A percentile compares a stretch with the other conserved stretches of the same genome.
phyloP scores from a whole-genome alignment of 2,329 filamentous ascomycete species.

The Chrysoporthe puriensis region DNA sequence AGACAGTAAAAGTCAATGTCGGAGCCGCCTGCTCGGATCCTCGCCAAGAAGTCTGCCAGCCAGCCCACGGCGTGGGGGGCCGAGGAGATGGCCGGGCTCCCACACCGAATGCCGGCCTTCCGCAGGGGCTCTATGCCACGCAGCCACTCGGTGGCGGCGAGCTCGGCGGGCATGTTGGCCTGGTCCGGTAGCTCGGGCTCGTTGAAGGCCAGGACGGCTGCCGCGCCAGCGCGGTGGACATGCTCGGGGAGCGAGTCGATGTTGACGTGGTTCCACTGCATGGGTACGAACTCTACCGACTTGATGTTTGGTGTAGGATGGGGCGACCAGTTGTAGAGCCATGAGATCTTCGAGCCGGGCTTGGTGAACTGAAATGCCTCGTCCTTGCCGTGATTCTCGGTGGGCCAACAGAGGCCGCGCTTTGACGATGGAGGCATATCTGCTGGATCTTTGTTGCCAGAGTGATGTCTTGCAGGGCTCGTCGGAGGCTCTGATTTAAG shows the following conservation, averaged over 20 bases:
- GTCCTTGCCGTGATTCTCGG: conserved; percentile 29
- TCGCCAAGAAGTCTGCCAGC: conserved; percentile 29
- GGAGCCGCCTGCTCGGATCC: conserved; percentile 27
- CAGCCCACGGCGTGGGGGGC: conserved; percentile 31
- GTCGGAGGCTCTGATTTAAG: neutral
- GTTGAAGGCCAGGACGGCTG: conserved; percentile 31
- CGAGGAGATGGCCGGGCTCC: conserved; percentile 32
- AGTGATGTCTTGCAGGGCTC: neutral
- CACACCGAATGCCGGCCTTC: conserved; percentile 23
- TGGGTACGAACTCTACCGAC: conserved; percentile 31
- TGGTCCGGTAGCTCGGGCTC: conserved; percentile 33
- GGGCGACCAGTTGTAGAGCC: conserved; percentile 35
- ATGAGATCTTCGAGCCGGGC: conserved; percentile 31
- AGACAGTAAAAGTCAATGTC: conserved; percentile 33
- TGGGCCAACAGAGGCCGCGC: conserved; percentile 33
- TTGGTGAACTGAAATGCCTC: conserved; percentile 37
- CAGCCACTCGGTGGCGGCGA: conserved; percentile 32
- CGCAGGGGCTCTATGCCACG: conserved; percentile 32
- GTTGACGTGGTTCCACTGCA: conserved; percentile 35
- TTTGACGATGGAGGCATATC: conserved; percentile 25
- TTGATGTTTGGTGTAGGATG: conserved; percentile 27
- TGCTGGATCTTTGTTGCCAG: neutral
- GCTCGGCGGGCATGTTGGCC: conserved; percentile 31
- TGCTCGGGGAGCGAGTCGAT: conserved; percentile 28
- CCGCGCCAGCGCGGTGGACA: conserved; percentile 7